These are phyloP conservation scores for Cercophora newfieldiana DNA, from an alignment of 495 filamentous ascomycete genomes.

Conservation along the genomic window DNA sequence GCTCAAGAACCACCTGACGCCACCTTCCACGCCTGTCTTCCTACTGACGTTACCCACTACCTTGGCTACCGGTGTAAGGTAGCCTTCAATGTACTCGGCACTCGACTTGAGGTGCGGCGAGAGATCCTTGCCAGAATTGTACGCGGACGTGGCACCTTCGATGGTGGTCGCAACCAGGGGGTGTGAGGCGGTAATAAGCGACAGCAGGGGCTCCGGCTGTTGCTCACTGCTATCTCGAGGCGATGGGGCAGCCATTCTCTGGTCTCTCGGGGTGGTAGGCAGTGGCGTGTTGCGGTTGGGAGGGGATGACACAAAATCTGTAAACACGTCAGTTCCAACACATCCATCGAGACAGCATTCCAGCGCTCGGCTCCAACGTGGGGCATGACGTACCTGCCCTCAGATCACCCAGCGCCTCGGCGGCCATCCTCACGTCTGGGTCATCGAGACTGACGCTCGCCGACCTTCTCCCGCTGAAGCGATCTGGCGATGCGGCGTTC, in stretches of 20 bases:
- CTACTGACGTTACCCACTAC: conserved; percentile 79
- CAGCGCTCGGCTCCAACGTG: neutral
- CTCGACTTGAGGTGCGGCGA: conserved; percentile 80
- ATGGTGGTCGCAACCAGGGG: conserved; percentile 79
- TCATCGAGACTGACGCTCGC: conserved; percentile 76
- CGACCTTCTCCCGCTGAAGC: conserved; percentile 39
- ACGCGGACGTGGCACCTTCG: conserved; percentile 76
- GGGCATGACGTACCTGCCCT: conserved; percentile 64
- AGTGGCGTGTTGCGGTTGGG: conserved; percentile 42
- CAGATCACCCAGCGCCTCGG: conserved; percentile 82
- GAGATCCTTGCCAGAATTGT: conserved; percentile 80
- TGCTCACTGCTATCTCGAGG: conserved; percentile 23
- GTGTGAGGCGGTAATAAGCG: conserved; percentile 76
- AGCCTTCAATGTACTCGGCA: conserved; percentile 83
- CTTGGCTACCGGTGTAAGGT: conserved; percentile 76
- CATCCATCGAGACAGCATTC: conserved; percentile 17
- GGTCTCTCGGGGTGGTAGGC: conserved; percentile 23
- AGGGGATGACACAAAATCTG: conserved; percentile 60
- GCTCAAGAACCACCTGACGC: conserved; percentile 71
- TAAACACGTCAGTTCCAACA: conserved; percentile 19
- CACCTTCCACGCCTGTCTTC: conserved; percentile 79
- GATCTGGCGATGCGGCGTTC: conserved; percentile 44
- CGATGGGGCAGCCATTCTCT: conserved; percentile 25
- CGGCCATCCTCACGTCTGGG: conserved; percentile 74
- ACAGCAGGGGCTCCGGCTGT: conserved; percentile 69